phyloP scores from a whole-genome alignment of 371 early-diverging fungal species.

The Apophysomyces trapeziformis region DNA sequence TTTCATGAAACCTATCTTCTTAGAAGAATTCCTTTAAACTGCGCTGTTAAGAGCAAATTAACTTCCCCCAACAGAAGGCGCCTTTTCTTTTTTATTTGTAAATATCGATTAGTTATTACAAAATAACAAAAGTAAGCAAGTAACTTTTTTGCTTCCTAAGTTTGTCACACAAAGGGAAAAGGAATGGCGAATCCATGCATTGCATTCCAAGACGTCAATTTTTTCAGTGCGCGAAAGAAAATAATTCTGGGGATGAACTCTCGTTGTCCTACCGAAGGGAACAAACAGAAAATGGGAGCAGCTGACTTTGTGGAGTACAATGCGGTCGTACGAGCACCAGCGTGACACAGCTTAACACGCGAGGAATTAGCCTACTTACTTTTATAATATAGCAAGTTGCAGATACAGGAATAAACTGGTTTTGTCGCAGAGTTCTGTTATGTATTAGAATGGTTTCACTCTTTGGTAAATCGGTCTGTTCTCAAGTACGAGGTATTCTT shows the following conservation, averaged over 20 bases:
- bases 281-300: slow-evolving; percentile 8
- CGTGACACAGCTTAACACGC: slow-evolving; percentile 8
- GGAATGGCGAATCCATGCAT: background rate
- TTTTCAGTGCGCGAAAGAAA: slow-evolving; percentile 1
- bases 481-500: background rate
- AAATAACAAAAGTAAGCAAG: background rate
- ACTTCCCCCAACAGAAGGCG: too few species aligned
- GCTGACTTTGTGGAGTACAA: background rate
- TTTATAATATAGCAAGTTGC: background rate
- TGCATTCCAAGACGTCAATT: slow-evolving; percentile 6
- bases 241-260: slow-evolving; percentile 2
- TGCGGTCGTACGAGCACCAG: background rate
- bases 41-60: too few species aligned
- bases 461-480: background rate
- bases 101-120: too few species aligned
- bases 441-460: background rate
- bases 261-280: slow-evolving; percentile 1
- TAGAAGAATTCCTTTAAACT: background rate
- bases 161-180: background rate
- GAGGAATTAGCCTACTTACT: background rate
- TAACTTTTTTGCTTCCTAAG: background rate
- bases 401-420: background rate
- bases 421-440: background rate
- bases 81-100: background rate
- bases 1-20: background rate